Conservation (phyloP, 2,329 filamentous ascomycete species). For the Colletotrichum sp. region DNA sequence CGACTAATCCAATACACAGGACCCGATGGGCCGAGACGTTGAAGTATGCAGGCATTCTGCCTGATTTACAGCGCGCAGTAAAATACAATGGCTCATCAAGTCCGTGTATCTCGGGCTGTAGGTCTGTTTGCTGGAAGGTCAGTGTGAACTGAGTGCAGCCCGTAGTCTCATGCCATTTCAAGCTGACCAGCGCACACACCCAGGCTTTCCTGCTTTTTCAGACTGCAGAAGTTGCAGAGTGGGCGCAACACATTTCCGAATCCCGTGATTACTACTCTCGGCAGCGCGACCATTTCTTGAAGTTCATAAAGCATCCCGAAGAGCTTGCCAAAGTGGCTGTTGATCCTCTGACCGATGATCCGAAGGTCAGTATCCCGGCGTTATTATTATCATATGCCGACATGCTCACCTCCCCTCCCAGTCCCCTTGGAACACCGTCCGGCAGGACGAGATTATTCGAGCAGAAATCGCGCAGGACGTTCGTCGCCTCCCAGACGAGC, state of each 20-base stretch:
- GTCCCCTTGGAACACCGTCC: conserved; percentile 90
- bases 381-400: background rate
- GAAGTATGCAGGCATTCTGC: conserved; percentile 59
- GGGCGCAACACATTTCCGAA: conserved; percentile 70
- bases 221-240: conserved; percentile 66
- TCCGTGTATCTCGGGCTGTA: conserved; percentile 73
- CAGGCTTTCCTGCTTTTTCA: conserved; percentile 84
- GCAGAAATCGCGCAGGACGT: conserved; percentile 95
- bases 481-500: conserved; percentile 88
- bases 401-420: conserved; percentile 52
- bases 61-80: conserved; percentile 69
- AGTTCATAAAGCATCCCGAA: conserved; percentile 84
- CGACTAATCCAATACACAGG: conserved; percentile 41
- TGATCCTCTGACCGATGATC: conserved; percentile 88
- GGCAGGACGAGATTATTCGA: conserved; percentile 82
- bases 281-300: conserved; percentile 75
- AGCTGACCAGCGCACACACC: conserved; percentile 10
- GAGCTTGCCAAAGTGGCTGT: conserved; percentile 71
- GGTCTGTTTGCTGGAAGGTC: conserved; percentile 94
- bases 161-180: background rate
- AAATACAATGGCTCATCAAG: conserved; percentile 62
- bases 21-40: conserved; percentile 72
- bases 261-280: conserved; percentile 77
- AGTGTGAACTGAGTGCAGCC: conserved; percentile 2
- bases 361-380: conserved; percentile 45